Evolutionary conservation across 441 rosid genomes (phyloP), one percentile per base, ranked within the genome.

Genomic region (Pelargonium myrrhifolium): DNA sequence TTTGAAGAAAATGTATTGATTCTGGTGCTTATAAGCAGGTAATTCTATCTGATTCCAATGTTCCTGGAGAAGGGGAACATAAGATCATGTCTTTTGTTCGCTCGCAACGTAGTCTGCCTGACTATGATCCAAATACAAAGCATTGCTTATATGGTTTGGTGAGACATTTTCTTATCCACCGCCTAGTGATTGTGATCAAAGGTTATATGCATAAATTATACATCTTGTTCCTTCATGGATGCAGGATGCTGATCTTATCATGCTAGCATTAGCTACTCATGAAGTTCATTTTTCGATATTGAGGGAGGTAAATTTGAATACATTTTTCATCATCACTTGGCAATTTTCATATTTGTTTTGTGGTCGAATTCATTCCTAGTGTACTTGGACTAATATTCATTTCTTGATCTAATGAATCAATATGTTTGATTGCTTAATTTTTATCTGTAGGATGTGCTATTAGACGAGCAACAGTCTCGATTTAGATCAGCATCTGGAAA

Each of bases 51-150:
- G 76, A 77, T 71, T 61, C 73, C 1, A 77, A 71, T 77, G 78
- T 71, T 68, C 81, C 81, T 5, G 80, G 80, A 56, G 80, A 77
- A 18, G 77, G 77, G 1, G 72, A 77, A 18, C 80, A 77, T 15
- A 77, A 77, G 65, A 67, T 77, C 12, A 73, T 77, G 77, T 66
- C 64, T 2, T 76, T 42, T 26, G 68, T 76, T 2, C 67, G 79
- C 0, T 9, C 4, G 9, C 79, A 72, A 18, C 56, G 68, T 3
- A 35, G 6, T 15, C 26, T 72, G 26, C 73, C 71, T 4, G 67
- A 65, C 8, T 76, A 65, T 6, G 20, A 76, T 55, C 47, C 51
- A 12, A 72, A 72, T 40, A 71, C 73, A 3, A 20, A 61, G 1
- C 79, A 76, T 21, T 76, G 76, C 68, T 35, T 76, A 4, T 72